phyloP scores from a whole-genome alignment of 306 rosid species.

The Glycyrrhiza uralensis region DNA sequence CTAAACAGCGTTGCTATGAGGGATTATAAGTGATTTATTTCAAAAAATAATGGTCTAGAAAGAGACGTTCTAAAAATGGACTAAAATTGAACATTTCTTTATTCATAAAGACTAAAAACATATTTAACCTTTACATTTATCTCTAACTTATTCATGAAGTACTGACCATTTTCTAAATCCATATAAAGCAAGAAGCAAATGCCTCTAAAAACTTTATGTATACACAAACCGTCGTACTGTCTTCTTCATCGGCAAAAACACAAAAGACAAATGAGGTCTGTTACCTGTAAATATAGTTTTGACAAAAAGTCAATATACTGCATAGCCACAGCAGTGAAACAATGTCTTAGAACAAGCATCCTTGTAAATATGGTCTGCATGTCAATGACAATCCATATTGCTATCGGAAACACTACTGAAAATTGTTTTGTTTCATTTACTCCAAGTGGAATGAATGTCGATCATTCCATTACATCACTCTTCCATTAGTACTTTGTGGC shows the following conservation, averaged over 20 bases:
- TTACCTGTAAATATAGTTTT: neutral
- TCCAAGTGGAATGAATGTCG: neutral
- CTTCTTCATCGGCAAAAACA: neutral
- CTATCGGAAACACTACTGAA: neutral
- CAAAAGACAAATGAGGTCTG: neutral
- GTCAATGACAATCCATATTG: constrained; percentile 22
- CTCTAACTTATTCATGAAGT: neutral
- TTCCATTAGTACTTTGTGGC: constrained; percentile 23
- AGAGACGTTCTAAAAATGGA: too few species aligned
- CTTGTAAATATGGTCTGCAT: neutral
- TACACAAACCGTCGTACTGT: neutral
- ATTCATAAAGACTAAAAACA: too few species aligned
- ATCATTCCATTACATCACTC: constrained; percentile 12
- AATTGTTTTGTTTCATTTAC: constrained; percentile 8
- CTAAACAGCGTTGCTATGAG: too few species aligned
- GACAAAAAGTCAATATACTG: constrained; percentile 16
- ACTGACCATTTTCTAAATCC: neutral
- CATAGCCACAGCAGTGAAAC: neutral
- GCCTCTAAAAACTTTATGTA: neutral
- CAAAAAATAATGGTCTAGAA: too few species aligned
- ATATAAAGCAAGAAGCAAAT: neutral
- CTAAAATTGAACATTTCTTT: too few species aligned
- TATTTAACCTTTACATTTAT: neutral
- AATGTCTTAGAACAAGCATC: constrained; percentile 16
- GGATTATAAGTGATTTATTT: too few species aligned